phyloP scores from a whole-genome alignment of 169 alveolate genomes.

The Plasmodium vinckei region DNA sequence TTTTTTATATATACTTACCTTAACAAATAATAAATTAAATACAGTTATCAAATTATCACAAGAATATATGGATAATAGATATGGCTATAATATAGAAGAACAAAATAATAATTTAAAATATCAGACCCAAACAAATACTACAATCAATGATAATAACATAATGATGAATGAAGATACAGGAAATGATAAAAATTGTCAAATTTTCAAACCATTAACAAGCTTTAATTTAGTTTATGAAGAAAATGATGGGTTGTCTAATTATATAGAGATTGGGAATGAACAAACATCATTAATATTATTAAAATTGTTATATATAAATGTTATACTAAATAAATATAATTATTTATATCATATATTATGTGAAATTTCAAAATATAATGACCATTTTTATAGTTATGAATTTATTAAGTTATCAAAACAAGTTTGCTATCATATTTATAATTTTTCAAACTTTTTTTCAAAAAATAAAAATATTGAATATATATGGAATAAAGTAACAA shows the following conservation, averaged over 20 bases:
- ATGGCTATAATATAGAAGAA: constrained; percentile 23
- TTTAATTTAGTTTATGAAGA: constrained; percentile 54
- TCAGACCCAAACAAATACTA: background rate
- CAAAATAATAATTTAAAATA: background rate
- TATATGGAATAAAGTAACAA: constrained; percentile 28
- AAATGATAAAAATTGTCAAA: background rate
- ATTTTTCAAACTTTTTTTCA: constrained; percentile 41
- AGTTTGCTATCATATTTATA: constrained; percentile 65
- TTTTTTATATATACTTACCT: constrained; percentile 32
- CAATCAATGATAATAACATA: background rate
- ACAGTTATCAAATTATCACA: constrained; percentile 13
- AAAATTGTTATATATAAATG: constrained; percentile 54
- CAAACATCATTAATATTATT: constrained; percentile 33
- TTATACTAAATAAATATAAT: constrained; percentile 32
- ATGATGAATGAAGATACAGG: background rate
- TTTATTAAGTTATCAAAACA: constrained; percentile 45
- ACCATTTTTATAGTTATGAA: constrained; percentile 25
- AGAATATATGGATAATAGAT: constrained; percentile 59
- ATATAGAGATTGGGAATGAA: constrained; percentile 47
- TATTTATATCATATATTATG: constrained; percentile 43
- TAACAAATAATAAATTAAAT: constrained; percentile 56
- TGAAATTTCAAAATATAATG: constrained; percentile 47
- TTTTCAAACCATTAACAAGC: background rate
- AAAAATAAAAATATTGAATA: constrained; percentile 44
- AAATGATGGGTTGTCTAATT: constrained; percentile 32